Evolutionary conservation across 1,284 basidiomycete species (phyloP), one percentile per base, ranked within the genome.

Genomic region (Rhodotorula sp.): DNA sequence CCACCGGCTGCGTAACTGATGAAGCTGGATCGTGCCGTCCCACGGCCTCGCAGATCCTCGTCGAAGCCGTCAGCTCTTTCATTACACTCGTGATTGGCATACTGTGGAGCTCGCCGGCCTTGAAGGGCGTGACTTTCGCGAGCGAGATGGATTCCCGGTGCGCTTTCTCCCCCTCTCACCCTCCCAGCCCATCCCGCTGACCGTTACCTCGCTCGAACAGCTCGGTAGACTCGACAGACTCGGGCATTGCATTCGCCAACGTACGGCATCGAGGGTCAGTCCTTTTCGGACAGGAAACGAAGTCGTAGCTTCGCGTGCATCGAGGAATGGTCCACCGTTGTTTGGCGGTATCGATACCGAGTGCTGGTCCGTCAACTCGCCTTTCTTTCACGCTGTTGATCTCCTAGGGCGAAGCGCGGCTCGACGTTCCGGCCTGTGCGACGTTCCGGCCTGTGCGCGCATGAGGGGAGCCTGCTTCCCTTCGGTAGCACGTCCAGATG

Each of bases 51-150:
- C 77, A 93, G 91, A 88, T 89, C 69, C 81, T 89, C 28, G 69
- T 88, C 46, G 90, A 92, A 79, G 85, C 87, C 9, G 75, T 89
- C 28, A 69, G 86, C 57, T 85, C 87, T 0, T 82, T 92, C n/a
- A 76, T 87, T 16, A 73, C 90, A 11, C 89, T 89, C 22, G 87
- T 87, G 10, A 69, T 91, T 6, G 90, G 89, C 16, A 87, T 89
- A 44, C 85, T 86, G 16, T 76, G 90, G 64, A 87, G 85, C 71
- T 84, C 88, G n/a, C 85, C 88, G 5, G 80, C 84, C 46, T 80
- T 92, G 53, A 89, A 88, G 74, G 89, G 91, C 76, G 89, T 91
- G 70, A 88, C 88, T 46, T 93, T 90, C 91, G 86, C 90, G n/a
- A 90, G 89, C 77, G 91, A 93, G 81, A 92, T 92, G 90, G 86